These are phyloP conservation scores for Entomortierella beljakovae DNA, from an alignment of 192 early-diverging fungal genomes.

Conservation along the genomic window DNA sequence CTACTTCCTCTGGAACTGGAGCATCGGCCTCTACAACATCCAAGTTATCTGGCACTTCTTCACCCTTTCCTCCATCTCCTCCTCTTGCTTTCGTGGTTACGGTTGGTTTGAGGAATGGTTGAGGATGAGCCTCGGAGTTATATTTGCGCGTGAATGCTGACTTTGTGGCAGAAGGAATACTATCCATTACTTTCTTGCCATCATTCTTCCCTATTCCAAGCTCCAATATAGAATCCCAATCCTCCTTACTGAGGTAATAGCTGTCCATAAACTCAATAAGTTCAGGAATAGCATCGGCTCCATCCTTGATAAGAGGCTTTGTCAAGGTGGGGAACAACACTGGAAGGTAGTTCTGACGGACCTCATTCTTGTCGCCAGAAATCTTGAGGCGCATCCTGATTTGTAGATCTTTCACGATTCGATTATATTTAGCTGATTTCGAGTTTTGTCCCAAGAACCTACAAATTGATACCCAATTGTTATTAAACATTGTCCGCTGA, in stretches of 20 bases:
- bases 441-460: constrained; percentile 95
- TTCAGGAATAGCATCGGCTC: constrained; percentile 68
- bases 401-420: constrained; percentile 88
- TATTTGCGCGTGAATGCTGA: constrained; percentile 84
- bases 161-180: constrained; percentile 76
- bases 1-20: constrained; percentile 58
- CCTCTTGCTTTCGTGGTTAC: constrained; percentile 39
- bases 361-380: constrained; percentile 86
- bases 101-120: constrained; percentile 63
- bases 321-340: constrained; percentile 66
- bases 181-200: constrained; percentile 54
- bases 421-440: constrained; percentile 74
- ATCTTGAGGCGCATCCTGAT: constrained; percentile 85
- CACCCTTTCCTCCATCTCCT: constrained; percentile 27
- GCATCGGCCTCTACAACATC: constrained; percentile 65
- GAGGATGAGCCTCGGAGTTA: constrained; percentile 65
- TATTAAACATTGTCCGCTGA: too few relatives aligned
- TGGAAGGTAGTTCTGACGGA: constrained; percentile 90
- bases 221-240: constrained; percentile 89
- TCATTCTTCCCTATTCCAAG: constrained; percentile 71
- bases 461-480: too few relatives aligned
- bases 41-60: constrained; percentile 63
- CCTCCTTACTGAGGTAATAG: constrained; percentile 91
- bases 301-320: constrained; percentile 61
- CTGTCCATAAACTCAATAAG: constrained; percentile 92